Base-by-base conservation (phyloP, 2,329 filamentous ascomycete genomes). In the Cladobotryum mycophilum region DNA sequence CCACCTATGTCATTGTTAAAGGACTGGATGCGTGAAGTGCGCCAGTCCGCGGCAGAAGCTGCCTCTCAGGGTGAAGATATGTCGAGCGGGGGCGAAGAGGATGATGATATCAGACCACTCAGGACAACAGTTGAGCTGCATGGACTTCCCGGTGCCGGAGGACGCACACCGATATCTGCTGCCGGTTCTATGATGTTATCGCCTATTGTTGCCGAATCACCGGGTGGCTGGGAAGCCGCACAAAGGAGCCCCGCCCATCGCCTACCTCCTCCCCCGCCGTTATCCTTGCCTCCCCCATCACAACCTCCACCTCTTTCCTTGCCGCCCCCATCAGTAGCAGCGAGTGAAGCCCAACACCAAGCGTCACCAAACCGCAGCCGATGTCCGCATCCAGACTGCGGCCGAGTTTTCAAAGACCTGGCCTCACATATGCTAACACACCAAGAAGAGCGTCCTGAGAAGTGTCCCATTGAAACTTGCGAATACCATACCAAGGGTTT, bases 381-480 rank as follows among this genome's bases (percentile, higher is more conserved):
- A 40, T 82, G 79, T 56, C 77, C 78, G 18, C 75, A 79, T 52
- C 76, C 79, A 2, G 78, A 81, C 41, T 82, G 79, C 54, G 79
- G 78, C 12, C 76, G 78, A 36, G 71, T 79, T 5, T 81, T 82
- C 66, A 81, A 84, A 58, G 81, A 85, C 55, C 68, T 85, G 13
- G 76, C 93, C 60, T 90, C 93, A 5, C 93, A 99, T 67, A 95
- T 96, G 88, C 81, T 97, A 58, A 99, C 93, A 0, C 93, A 99
- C 67, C 89, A 95, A 70, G 86, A 86, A 53, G 90, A 96, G 70
- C 80, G 93, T 30, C 93, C 93, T 0, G 92, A 97, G 64, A 97
- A 97, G 67, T 99, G 93, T 67, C 92, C 92, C 0, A 96, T 97
- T 53, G 78, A 86, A 50, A 91, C 85, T 2, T 97, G 92, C 74